Conservation (phyloP, 306 rosid species). For the Glycine latifolia region DNA sequence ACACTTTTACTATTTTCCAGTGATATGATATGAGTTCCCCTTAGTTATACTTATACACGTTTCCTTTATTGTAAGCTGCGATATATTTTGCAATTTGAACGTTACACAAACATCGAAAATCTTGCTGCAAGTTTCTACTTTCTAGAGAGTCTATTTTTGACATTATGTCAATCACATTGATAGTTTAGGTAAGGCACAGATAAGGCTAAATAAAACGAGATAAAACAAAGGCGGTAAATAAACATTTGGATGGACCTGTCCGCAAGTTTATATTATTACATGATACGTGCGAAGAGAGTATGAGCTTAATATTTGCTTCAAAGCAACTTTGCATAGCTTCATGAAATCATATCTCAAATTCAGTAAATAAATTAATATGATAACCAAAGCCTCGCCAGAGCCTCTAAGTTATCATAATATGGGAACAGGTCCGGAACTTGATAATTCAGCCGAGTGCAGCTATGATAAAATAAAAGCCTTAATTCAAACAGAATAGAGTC, state of each 20-base stretch:
- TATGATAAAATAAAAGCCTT: constrained; percentile 42
- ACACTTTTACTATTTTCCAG: constrained; percentile 20
- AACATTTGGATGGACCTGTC: constrained; percentile 27
- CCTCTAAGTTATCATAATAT: constrained; percentile 41
- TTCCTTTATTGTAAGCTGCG: constrained; percentile 13
- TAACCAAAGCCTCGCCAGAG: constrained; percentile 44
- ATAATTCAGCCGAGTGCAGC: constrained; percentile 37
- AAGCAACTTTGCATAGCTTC: constrained; percentile 42
- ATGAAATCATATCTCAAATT: constrained; percentile 42
- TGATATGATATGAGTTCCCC: neutral
- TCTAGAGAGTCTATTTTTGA: neutral
- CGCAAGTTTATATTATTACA: constrained; percentile 56
- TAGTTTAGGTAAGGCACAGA: constrained; percentile 5
- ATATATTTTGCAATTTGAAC: constrained; percentile 29
- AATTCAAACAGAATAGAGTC: constrained; percentile 34
- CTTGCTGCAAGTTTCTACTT: neutral
- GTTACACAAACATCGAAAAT: neutral
- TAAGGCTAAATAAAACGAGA: neutral
- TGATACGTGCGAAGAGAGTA: constrained; percentile 48
- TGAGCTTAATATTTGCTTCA: constrained; percentile 47
- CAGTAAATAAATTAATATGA: constrained; percentile 37
- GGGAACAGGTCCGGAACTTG: constrained; percentile 41
- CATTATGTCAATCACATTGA: neutral
- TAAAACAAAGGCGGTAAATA: constrained; percentile 16
- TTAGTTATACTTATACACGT: constrained; percentile 35